Evolutionary conservation across 163 green algal genomes (phyloP).

Genomic region (Chlamydomonas reinhardtii): DNA sequence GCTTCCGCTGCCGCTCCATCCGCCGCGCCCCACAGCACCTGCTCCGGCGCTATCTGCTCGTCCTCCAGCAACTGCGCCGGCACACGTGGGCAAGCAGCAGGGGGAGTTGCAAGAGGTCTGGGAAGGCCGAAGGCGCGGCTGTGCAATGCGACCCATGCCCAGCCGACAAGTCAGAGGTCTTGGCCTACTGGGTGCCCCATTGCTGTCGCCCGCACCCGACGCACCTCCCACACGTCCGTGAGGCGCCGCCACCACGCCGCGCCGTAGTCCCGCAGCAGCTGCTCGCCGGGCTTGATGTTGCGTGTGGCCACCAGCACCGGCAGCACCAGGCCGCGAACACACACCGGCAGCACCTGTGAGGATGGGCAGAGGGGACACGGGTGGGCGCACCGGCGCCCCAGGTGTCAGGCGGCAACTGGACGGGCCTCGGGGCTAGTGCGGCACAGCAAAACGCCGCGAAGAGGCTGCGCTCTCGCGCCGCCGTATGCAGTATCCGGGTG

Average conservation of each 20-base stretch:
- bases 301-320: not conserved
- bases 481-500: no score
- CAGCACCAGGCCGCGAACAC: constrained; percentile 5
- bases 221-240: not conserved
- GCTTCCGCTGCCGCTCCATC: not conserved
- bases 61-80: not conserved
- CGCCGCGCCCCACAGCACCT: not conserved
- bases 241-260: not conserved
- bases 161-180: no score
- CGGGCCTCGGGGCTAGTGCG: no score
- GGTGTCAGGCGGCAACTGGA: no score
- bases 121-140: no score
- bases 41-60: not conserved
- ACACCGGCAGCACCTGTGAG: constrained; percentile 6
- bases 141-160: no score
- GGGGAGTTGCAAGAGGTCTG: no score
- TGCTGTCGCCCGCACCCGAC: not conserved
- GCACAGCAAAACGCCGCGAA: no score
- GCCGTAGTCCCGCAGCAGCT: not conserved
- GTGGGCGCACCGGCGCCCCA: not conserved
- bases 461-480: no score
- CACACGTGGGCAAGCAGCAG: no score
- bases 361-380: no score
- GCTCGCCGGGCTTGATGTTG: not conserved
- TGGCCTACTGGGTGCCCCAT: no score